Evolutionary conservation across 495 filamentous ascomycete species (phyloP), one percentile per base, ranked within the genome.

Genomic region (Acidomyces sp.): DNA sequence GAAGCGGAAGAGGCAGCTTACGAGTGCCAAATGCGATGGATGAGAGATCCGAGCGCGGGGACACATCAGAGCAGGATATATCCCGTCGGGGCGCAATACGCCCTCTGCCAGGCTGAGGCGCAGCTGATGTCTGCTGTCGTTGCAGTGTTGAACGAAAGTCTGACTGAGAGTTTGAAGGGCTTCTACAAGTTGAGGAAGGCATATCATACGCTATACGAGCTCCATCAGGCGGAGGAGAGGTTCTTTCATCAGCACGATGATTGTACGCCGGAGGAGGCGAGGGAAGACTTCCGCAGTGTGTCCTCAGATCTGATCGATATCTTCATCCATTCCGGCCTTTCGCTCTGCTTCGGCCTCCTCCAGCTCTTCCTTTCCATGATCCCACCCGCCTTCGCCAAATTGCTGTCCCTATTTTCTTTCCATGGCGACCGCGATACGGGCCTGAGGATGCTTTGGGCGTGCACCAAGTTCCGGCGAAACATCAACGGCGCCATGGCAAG

Each of bases 131-230:
- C 70, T 51, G 92, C 90, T 5, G 80, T 97, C 12, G 72, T 94
- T 3, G 84, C 72, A 0, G 81, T 96, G 6, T 65, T 95, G 49
- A 92, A 87, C 45, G 90, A 96, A 59, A 94, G 84, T 51, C 62
- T 96, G 48, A 90, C 88, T 0, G 90, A 96, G 50, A 85, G 76
- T 32, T 72, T 97, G 54, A 82, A 78, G 58, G 84, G 83, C 1
- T 94, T 96, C 49, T 94, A 94, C 56, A 90, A 87, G 57, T 56
- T 97, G 55, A 69, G 92, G 46, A 94, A 87, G 51, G 90, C 90
- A 4, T 96, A 80, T 54, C 64, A 82, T 18, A 81, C 88, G 3
- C 65, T 97, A 13, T 80, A 94, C 56, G 70, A 68, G 4, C 80
- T 97, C 41, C 48, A 72, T 43, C 69, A 75, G 36, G 72, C 72